Percentiles rank a stretch among this genome's conserved stretches.
Evolutionary conservation across 1,139 yeast genomes (phyloP).

Genomic region (Suhomyces maxii): DNA sequence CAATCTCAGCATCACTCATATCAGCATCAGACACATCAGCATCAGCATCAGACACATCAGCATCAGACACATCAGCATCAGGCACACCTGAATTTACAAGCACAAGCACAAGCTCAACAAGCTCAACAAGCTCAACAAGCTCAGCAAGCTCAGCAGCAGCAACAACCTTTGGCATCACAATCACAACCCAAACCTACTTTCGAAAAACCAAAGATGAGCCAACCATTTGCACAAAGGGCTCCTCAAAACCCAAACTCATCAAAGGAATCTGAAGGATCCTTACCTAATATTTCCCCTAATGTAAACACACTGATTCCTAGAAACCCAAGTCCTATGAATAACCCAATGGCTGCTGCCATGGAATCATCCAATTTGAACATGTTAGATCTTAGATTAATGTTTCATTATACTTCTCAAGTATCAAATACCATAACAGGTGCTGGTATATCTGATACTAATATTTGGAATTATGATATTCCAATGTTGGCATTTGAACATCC

Average conservation of each 20-base stretch:
- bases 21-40: constrained; percentile 6
- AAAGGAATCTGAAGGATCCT: constrained; percentile 1
- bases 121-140: not conserved
- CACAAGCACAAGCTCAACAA: not conserved
- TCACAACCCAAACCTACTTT: not conserved
- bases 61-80: not conserved
- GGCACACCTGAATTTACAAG: too few relatives aligned
- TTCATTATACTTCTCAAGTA: constrained; percentile 83
- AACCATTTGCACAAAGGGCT: constrained; percentile 5
- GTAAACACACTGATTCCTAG: constrained; percentile 17
- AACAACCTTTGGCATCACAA: not conserved
- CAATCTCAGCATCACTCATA: constrained; percentile 1
- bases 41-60: constrained; percentile 1
- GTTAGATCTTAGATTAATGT: constrained; percentile 77
- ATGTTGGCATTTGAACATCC: constrained; percentile 86
- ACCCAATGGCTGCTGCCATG: constrained; percentile 17
- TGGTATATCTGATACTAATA: constrained; percentile 81
- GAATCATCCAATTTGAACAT: constrained; percentile 51
- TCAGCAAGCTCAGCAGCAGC: not conserved
- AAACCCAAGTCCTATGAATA: constrained; percentile 13
- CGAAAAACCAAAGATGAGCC: not conserved
- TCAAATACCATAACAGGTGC: constrained; percentile 88
- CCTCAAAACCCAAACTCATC: not conserved
- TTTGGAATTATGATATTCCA: constrained; percentile 89
- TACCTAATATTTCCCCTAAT: constrained; percentile 34